Evolutionary conservation across 176 grass and related monocot genomes (phyloP).

Genomic region (Triticum timopheevii): DNA sequence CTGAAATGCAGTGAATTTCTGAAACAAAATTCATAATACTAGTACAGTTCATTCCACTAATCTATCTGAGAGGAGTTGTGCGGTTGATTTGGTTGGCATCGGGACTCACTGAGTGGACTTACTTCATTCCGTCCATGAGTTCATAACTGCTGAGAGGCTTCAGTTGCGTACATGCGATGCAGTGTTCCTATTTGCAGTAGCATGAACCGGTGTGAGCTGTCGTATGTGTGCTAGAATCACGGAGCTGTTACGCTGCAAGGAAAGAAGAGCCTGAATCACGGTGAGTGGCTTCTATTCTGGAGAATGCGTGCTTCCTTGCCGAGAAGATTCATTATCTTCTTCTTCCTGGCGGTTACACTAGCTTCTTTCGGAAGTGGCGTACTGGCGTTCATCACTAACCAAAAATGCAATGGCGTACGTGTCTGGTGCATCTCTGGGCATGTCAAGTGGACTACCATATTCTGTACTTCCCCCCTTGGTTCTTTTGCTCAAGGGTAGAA

Average conservation of each 20-base stretch:
- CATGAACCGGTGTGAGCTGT: neutral
- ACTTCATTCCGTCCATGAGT: neutral
- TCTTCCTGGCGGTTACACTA: neutral
- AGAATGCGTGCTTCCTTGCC: neutral
- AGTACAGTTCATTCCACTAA: neutral
- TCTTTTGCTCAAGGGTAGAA: too few relatives aligned
- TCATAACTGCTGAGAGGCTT: neutral
- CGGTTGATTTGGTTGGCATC: neutral
- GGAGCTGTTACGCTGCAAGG: neutral
- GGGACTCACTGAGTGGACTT: neutral
- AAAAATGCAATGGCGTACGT: neutral
- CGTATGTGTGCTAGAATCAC: neutral
- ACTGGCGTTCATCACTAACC: neutral
- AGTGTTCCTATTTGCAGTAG: neutral
- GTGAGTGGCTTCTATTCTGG: neutral
- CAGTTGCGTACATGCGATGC: neutral
- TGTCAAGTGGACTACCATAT: neutral
- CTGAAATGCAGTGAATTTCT: neutral
- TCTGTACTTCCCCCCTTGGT: too few relatives aligned
- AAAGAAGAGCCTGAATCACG: neutral
- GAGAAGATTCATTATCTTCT: neutral
- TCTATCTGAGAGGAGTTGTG: neutral
- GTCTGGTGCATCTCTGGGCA: neutral
- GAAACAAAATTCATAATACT: too few relatives aligned
- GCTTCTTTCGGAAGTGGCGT: neutral